Conservation (phyloP, 2,329 filamentous ascomycete species). For the Hypoxylon sp. region DNA sequence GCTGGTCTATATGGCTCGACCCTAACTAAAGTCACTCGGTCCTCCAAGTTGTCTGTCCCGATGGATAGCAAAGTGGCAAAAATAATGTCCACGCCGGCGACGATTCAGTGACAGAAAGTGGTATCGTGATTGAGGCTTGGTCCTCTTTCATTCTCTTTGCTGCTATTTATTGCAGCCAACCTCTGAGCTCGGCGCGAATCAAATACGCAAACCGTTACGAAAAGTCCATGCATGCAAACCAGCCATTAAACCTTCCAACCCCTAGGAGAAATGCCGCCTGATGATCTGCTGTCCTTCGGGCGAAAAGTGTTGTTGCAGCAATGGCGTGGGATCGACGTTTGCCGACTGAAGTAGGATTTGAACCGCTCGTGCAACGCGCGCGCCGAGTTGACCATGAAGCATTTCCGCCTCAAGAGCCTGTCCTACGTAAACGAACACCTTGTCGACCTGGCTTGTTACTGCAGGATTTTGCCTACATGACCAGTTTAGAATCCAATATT, state of each 20-base stretch:
- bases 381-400: conserved; percentile 85
- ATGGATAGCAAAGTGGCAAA: conserved; percentile 2
- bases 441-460: conserved; percentile 81
- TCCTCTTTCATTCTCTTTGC: conserved; percentile 27
- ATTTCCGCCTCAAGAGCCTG: conserved; percentile 93
- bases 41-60: conserved; percentile 8
- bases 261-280: conserved; percentile 81
- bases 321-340: conserved; percentile 80
- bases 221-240: background rate
- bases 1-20: conserved; percentile 17
- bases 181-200: conserved; percentile 5
- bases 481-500: conserved; percentile 15
- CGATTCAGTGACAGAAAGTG: conserved; percentile 7
- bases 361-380: conserved; percentile 80
- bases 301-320: conserved; percentile 78
- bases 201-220: background rate
- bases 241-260: background rate
- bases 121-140: conserved; percentile 25
- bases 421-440: conserved; percentile 87
- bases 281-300: conserved; percentile 86
- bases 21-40: conserved; percentile 4
- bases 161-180: conserved; percentile 24
- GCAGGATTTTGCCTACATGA: conserved; percentile 83
- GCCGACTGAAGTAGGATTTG: conserved; percentile 83
- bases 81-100: background rate